These are phyloP conservation scores for Helicostylum pulchrum DNA, from an alignment of 192 early-diverging fungal genomes.

Conservation along the genomic window DNA sequence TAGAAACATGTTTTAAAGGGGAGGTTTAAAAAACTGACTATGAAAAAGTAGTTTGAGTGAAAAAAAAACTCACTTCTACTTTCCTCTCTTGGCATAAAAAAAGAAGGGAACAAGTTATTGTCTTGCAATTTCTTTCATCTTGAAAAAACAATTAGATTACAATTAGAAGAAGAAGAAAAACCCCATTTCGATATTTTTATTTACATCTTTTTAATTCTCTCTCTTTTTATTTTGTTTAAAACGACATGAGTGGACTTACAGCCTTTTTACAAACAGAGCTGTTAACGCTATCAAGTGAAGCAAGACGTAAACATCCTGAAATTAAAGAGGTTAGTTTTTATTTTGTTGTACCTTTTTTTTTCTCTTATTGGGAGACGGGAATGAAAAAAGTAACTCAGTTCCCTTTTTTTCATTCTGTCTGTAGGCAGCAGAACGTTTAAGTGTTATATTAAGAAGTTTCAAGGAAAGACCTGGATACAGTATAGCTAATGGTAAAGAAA, in stretches of 20 bases:
- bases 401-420: slow-evolving; percentile 9
- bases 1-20: too few relatives aligned
- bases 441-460: slow-evolving; percentile 52
- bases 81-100: too few relatives aligned
- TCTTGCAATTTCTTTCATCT: too few relatives aligned
- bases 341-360: background rate
- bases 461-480: slow-evolving; percentile 52
- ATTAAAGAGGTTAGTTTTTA: slow-evolving; percentile 81
- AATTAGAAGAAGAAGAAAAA: too few relatives aligned
- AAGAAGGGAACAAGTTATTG: too few relatives aligned
- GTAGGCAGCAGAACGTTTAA: slow-evolving; percentile 66
- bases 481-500: slow-evolving; percentile 38
- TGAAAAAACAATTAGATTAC: too few relatives aligned
- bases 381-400: background rate
- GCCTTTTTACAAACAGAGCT: slow-evolving; percentile 78
- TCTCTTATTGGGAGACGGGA: background rate
- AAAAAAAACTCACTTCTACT: too few relatives aligned
- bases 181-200: too few relatives aligned
- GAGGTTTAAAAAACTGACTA: too few relatives aligned
- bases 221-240: too few relatives aligned
- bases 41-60: too few relatives aligned
- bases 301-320: slow-evolving; percentile 84
- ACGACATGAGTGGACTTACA: slow-evolving; percentile 46
- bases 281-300: slow-evolving; percentile 78
- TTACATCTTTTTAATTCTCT: too few relatives aligned